Evolutionary conservation across 371 early-diverging fungal genomes (phyloP), one percentile per base, ranked within the genome.

Genomic region (Haplosporangium sp.): DNA sequence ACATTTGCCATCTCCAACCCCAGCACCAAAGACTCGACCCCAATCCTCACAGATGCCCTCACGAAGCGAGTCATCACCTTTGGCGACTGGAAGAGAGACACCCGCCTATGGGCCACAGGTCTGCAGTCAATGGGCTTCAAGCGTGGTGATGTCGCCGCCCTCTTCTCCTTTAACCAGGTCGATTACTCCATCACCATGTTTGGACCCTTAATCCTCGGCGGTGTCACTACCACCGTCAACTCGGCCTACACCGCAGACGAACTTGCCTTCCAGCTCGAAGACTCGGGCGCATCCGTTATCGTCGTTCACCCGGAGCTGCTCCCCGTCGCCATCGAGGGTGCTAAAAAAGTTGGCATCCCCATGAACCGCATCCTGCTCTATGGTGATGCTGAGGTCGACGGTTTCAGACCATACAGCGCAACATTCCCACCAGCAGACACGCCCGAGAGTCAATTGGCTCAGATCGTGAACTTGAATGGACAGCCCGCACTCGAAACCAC

Each of bases 171-270:
- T 46, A 95, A 95, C 84, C 85, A 88, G 64, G 86, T 91, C 40
- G 83, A 86, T 41, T 91, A 86, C 64, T 84, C 89, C 8, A 56
- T 83, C 42, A 81, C 83, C 21, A 62, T 84, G 47, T 84, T 85
- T 63, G 90, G 89, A 37, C 71, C 84, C 6, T 65, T 87, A 29
- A 62, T 81, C 67, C 69, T 82, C 61, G 94, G 95, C 7, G 94
- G 93, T 8, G 74, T 89, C 2, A 79, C 89, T 18, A 86, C 92
- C 1, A 85, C 90, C n/a, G 92, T 90, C 42, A 96, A 95, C 64
- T 92, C 95, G 8, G 83, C 84, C 16, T 95, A 95, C 76, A 94
- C 89, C 0, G 81, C 85, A 6, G 85, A 86, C 41, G 96, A 96
- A 73, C 83, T 95, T 16, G 88, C 89, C 0, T 85, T 88, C 69